A percentile compares a stretch with the other conserved stretches of the same genome.
Conservation (phyloP, 257 asterid genomes). For the Nicotiana undulata region DNA sequence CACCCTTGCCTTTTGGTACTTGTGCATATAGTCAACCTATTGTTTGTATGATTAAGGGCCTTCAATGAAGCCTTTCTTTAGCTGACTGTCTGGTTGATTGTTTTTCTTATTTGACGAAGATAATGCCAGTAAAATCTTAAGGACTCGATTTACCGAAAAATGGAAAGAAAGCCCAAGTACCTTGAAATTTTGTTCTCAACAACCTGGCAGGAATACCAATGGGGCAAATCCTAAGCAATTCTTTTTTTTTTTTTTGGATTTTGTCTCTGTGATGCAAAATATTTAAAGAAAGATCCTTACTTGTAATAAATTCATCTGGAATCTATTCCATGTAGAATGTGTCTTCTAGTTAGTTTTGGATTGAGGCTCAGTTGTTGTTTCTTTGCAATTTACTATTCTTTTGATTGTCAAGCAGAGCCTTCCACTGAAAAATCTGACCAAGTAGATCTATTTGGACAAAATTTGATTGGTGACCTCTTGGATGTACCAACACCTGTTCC, state of each 20-base stretch:
- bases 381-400: neutral
- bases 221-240: neutral
- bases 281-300: neutral
- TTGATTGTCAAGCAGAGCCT: conserved; percentile 40
- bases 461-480: conserved; percentile 62
- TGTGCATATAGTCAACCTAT: neutral
- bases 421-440: conserved; percentile 48
- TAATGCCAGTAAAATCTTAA: neutral
- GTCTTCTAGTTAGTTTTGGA: neutral
- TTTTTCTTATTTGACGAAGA: neutral
- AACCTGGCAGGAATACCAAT: neutral
- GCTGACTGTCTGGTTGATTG: neutral
- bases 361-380: neutral
- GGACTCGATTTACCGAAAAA: neutral
- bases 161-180: neutral
- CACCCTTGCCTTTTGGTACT: neutral
- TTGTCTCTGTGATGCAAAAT: neutral
- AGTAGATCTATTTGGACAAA: conserved; percentile 77
- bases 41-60: neutral
- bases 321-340: neutral
- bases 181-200: neutral
- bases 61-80: neutral
- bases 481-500: conserved; percentile 50
- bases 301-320: conserved; percentile 2
- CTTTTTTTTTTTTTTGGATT: neutral